Conservation (phyloP, 1,284 basidiomycete genomes). For the Pseudozyma sp. region DNA sequence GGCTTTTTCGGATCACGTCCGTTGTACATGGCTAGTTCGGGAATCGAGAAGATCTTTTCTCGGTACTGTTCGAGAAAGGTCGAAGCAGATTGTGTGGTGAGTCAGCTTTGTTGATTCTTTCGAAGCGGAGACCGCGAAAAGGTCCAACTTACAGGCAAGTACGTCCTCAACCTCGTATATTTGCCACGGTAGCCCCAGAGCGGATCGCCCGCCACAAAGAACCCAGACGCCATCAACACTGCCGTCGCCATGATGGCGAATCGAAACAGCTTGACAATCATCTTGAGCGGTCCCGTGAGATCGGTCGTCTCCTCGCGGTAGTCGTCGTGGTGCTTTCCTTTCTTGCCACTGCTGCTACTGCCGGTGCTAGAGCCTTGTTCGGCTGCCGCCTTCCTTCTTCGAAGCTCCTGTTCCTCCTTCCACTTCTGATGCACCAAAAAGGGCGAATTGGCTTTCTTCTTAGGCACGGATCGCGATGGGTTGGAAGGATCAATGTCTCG, state of each 20-base stretch:
- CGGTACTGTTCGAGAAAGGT: constrained; percentile 20
- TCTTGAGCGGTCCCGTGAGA: constrained; percentile 20
- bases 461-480: constrained; percentile 55
- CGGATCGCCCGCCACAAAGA: constrained; percentile 61
- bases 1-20: constrained; percentile 79
- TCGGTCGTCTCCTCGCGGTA: constrained; percentile 23
- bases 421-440: constrained; percentile 63
- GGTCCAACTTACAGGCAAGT: constrained; percentile 57
- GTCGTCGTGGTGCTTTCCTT: background rate
- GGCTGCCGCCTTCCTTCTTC: constrained; percentile 37
- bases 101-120: background rate
- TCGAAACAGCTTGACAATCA: constrained; percentile 22
- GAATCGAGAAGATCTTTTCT: constrained; percentile 79
- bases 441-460: constrained; percentile 63
- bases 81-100: background rate
- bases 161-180: constrained; percentile 58
- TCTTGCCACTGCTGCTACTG: constrained; percentile 6
- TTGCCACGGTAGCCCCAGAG: constrained; percentile 67
- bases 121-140: background rate
- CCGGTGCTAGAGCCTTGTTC: constrained; percentile 28
- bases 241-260: constrained; percentile 44
- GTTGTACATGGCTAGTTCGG: constrained; percentile 78
- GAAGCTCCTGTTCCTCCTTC: constrained; percentile 54
- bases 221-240: constrained; percentile 21
- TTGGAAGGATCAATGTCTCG: constrained; percentile 62